A percentile compares a stretch with the other conserved stretches of the same genome.
phyloP scores from a whole-genome alignment of 768 basidiomycete genomes.

The Rhizopogon rudus region DNA sequence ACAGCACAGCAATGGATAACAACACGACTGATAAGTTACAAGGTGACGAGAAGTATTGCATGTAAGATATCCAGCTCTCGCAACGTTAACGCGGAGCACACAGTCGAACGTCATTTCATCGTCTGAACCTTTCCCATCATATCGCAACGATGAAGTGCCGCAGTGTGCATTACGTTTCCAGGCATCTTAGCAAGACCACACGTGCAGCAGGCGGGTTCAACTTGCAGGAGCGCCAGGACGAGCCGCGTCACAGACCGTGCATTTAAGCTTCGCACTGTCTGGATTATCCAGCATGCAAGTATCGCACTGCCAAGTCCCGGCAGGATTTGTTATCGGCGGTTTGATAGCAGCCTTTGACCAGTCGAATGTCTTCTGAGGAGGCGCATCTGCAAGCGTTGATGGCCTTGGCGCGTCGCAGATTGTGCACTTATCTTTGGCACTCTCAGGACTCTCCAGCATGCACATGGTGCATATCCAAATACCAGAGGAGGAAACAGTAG shows the following conservation, averaged over 20 bases:
- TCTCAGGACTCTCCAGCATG: conserved; percentile 32
- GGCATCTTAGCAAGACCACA: conserved; percentile 36
- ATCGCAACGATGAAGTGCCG: conserved; percentile 33
- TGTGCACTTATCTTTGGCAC: conserved; percentile 38
- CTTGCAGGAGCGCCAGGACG: conserved; percentile 19
- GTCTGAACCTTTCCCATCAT: neutral
- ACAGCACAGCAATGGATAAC: neutral
- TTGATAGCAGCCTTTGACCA: conserved; percentile 34
- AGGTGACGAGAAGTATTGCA: neutral
- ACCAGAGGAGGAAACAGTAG: conserved; percentile 19
- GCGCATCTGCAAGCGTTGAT: conserved; percentile 8
- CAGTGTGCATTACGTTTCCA: conserved; percentile 45
- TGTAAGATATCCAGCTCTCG: neutral
- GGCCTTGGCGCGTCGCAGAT: conserved; percentile 37
- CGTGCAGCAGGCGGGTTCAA: conserved; percentile 39
- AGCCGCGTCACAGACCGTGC: conserved; percentile 44
- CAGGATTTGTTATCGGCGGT: conserved; percentile 18
- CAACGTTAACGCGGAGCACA: neutral
- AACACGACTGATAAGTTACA: neutral
- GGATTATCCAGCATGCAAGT: conserved; percentile 42
- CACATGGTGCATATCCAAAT: conserved; percentile 61
- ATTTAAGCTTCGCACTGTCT: conserved; percentile 38
- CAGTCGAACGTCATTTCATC: neutral
- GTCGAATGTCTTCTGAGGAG: conserved; percentile 24
- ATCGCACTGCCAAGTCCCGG: conserved; percentile 35